Evolutionary conservation across 495 filamentous ascomycete genomes (phyloP).

Genomic region (Trichocladium antarcticum): DNA sequence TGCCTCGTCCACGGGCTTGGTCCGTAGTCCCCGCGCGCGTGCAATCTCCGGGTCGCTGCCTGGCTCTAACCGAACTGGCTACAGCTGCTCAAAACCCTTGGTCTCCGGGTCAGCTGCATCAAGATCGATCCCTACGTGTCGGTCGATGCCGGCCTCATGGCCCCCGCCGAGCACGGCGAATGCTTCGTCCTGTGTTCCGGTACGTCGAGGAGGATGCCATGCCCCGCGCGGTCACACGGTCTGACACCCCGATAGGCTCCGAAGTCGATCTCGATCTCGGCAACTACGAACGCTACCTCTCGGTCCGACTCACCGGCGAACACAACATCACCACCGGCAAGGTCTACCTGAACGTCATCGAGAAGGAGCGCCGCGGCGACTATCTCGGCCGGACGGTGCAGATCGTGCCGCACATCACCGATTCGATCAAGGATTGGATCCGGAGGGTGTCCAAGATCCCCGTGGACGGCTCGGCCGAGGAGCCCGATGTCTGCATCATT

Average conservation of each 20-base stretch:
- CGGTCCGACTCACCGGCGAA: constrained; percentile 57
- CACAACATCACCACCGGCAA: constrained; percentile 96
- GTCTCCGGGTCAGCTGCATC: constrained; percentile 44
- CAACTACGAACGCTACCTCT: constrained; percentile 66
- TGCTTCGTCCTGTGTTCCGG: constrained; percentile 28
- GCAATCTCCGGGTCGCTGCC: background rate
- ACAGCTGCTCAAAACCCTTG: constrained; percentile 67
- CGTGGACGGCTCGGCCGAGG: constrained; percentile 70
- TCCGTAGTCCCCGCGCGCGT: background rate
- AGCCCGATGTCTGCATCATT: constrained; percentile 86
- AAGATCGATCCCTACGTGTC: constrained; percentile 76
- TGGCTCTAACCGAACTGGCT: constrained; percentile 31
- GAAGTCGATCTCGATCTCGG: constrained; percentile 75
- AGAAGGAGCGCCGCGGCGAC: constrained; percentile 58
- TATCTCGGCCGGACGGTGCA: constrained; percentile 92
- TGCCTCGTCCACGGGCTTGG: constrained; percentile 17
- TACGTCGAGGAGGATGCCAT: background rate
- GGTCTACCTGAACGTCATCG: constrained; percentile 79
- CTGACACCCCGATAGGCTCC: constrained; percentile 17
- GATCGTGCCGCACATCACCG: constrained; percentile 82
- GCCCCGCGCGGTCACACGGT: background rate
- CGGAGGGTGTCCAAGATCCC: constrained; percentile 74
- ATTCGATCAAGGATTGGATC: constrained; percentile 89
- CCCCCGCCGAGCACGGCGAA: constrained; percentile 52
- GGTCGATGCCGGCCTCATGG: constrained; percentile 63